Evolutionary conservation across 176 grass and related monocot genomes (phyloP).

Genomic region (Leersia perrieri): DNA sequence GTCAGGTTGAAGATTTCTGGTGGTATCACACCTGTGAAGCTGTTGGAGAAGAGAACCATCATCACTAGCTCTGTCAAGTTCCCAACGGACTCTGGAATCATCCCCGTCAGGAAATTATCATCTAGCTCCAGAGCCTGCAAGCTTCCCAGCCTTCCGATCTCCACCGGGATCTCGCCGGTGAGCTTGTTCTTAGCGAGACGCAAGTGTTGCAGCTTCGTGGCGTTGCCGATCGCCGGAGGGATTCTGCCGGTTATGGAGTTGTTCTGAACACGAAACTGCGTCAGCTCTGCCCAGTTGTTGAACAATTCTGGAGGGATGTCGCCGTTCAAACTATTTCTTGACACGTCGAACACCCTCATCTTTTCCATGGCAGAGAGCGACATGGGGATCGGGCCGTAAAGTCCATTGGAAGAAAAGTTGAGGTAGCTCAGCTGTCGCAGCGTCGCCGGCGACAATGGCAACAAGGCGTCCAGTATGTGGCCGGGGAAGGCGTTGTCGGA

Average conservation of each 20-base stretch:
- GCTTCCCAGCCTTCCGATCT: conserved; percentile 41
- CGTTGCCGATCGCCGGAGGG: conserved; percentile 35
- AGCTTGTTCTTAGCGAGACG: conserved; percentile 23
- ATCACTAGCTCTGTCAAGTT: conserved; percentile 17
- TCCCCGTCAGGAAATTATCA: conserved; percentile 26
- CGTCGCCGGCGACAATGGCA: neutral
- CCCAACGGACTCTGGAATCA: conserved; percentile 33
- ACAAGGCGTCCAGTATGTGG: conserved; percentile 5
- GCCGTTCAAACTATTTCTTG: conserved; percentile 42
- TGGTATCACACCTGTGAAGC: conserved; percentile 39
- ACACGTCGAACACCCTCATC: conserved; percentile 47
- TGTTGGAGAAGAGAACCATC: conserved; percentile 34
- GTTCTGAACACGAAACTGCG: conserved; percentile 37
- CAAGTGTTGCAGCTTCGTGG: conserved; percentile 31
- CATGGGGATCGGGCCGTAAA: conserved; percentile 10
- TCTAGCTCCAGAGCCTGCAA: conserved; percentile 23
- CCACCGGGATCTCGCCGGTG: conserved; percentile 29
- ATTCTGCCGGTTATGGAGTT: conserved; percentile 39
- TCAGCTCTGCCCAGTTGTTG: conserved; percentile 46
- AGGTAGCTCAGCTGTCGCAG: conserved; percentile 33
- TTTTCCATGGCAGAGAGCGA: conserved; percentile 30
- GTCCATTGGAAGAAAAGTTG: conserved; percentile 42
- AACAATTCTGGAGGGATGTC: conserved; percentile 36
- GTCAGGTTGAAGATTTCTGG: conserved; percentile 31
- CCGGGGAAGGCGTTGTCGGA: conserved; percentile 42